Base-by-base conservation (phyloP, 2,329 filamentous ascomycete species). In the Talaromyces sp. region DNA sequence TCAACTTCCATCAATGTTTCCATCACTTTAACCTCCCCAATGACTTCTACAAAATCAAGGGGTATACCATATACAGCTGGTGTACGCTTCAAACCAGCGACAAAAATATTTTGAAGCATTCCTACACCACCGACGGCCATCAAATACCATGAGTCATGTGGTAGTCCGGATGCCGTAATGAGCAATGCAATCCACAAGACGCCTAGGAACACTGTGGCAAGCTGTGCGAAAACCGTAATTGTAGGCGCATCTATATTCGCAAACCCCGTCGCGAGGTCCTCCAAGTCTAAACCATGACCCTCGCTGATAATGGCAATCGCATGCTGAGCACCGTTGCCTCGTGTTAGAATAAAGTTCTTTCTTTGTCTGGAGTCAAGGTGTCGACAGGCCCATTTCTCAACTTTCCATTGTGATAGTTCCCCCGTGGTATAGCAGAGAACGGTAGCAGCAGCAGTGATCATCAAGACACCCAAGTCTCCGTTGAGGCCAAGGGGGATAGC, bases 341-440 rank as follows among this genome's bases (percentile, higher is more conserved):
- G 61, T 0, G 77, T 79, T 10, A 81, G 60, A 2, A 72, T 59
- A n/a, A 72, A 64, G 0, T 66, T 73, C 55, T 74, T 70, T 17
- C 66, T 64, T 31, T 17, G 32, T 51, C 59, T 51, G 38, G 51
- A 52, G n/a, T 65, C 63, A 6, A 67, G 61, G 2, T 59, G 63
- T 17, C 74, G 70, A 64, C 73, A 78, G 0, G 74, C 70, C 71
- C 75, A 78, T 63, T 81, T 81, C 65, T 82, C 80, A 10, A 63
- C 64, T 21, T 63, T 66, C 78, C 78, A 81, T 63, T 81, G 78
- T 5, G 71, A 68, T 4, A 81, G 64, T 2, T 68, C 62, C 0
- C 76, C 76, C 0, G 71, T 71, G 1, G 66, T 57, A 8, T 75
- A 63, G 19, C 74, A 70, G 4, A 82, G 68, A 1, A 72, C 2